Base-by-base conservation (phyloP, 2,329 filamentous ascomycete genomes). In the Talaromyces sp. region DNA sequence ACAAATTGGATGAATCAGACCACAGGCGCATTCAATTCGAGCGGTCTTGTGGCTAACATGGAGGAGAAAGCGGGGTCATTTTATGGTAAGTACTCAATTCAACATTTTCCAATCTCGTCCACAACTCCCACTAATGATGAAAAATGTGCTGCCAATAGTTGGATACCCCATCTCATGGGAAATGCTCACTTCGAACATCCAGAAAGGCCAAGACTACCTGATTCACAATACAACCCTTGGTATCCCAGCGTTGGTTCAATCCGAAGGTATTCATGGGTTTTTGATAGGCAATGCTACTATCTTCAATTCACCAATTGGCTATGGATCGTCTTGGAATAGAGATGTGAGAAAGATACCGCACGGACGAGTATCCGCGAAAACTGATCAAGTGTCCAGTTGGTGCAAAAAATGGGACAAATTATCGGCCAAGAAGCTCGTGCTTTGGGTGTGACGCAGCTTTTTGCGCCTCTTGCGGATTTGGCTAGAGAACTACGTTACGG, bases 251-350 rank as follows among this genome's bases (percentile, higher is more conserved):
- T 83, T 91, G 69, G 86, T 90, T 14, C 90, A 92, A 75, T 89
- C 85, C 3, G 90, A 93, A 76, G 89, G 72, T 43, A 89, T 92
- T 52, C 90, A 92, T 71, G 90, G 89, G 1, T 87, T 92, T 68
- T 79, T 91, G 37, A 84, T 89, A 50, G 84, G 85, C 10, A 92
- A 92, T 73, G 89, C 88, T 2, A 92, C 90, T 1, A 90, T 92
- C 66, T 93, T 92, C 80, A 92, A 92, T 76, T 90, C 88, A 1
- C 90, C 90, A 0, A 91, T 92, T 69, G 89, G 81, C 8, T 85
- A 90, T 62, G 89, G 86, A 16, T 91, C 88, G 71, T 89, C 89
- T 0, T 92, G 88, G 79, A 90, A 92, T 72, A 84, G 84, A 0
- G 81, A 82, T 43, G 76, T 78, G 63, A 69, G 14, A 13, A 24